Evolutionary conservation across 805 yeast genomes (phyloP), one percentile per base, ranked within the genome.

Genomic region (Yamadazyma paraphyllophila): DNA sequence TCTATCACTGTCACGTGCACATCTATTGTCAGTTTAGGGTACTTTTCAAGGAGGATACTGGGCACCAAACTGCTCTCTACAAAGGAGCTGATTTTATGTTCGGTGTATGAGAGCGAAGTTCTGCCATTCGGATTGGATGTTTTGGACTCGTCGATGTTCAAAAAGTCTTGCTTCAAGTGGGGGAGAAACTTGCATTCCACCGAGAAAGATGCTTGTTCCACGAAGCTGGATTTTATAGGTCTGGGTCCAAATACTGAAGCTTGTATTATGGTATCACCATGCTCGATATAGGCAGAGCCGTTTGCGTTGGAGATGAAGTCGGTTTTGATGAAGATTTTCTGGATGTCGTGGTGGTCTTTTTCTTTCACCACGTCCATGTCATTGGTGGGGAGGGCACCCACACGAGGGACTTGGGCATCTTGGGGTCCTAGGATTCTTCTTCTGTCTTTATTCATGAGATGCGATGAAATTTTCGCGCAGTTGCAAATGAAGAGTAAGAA

Each of bases 1-100:
- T 60, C 58, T 25, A 91, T 74, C 7, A 92, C 69, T 33, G 84
- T 79, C 5, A 94, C 70, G 50, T 83, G 84, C 12, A 92, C 76
- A 57, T 85, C 94, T 46, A 92, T 88, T 14, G 91, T 82, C 2
- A 96, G 87, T 63, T 92, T 92, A 4, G 98, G 97, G 62, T 94
- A 94, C 50, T 83, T 82, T 11, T 78, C 78, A 29, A 88, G 67
- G 14, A 83, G 54, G 2, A 86, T 71, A 1, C 82, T 64, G 7
- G 84, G 78, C 17, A 73, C 60, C 13, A 82, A 58, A 34, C 83
- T 64, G 3, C 82, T 70, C 44, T 77, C 76, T 7, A 83, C 62
- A 47, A 74, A 80, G 13, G 77, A 70, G n/a, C 78, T 64, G 56
- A 77, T 61, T 56, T 79, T 61, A 61, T 78, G 72, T 63, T 76